Percentiles rank a stretch among this genome's conserved stretches.
Evolutionary conservation across 441 rosid species (phyloP).

Genomic region (Erodium moschatum): DNA sequence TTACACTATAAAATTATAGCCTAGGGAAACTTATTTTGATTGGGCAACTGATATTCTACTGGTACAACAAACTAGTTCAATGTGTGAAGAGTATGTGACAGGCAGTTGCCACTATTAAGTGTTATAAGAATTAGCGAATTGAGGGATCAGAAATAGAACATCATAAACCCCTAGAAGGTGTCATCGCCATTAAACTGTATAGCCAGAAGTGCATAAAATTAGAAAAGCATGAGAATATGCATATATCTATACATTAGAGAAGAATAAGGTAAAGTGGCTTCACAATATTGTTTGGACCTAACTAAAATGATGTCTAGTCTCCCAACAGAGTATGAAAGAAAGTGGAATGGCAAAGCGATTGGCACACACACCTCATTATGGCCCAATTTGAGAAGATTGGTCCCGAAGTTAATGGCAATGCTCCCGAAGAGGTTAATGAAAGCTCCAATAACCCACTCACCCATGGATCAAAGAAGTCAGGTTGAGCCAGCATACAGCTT

Average conservation of each 20-base stretch:
- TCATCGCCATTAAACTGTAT: not conserved
- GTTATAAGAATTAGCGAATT: not conserved
- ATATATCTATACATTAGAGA: not conserved
- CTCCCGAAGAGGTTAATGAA: constrained; percentile 87
- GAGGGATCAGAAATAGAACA: not conserved
- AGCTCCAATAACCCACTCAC: constrained; percentile 98
- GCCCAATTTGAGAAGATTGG: constrained; percentile 94
- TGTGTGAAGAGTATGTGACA: not conserved
- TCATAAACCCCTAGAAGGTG: not conserved
- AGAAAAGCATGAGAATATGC: not conserved
- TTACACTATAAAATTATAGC: not conserved
- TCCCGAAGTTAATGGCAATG: constrained; percentile 94
- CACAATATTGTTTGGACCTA: not conserved
- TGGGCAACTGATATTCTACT: not conserved
- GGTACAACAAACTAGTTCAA: not conserved
- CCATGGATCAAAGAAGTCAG: constrained; percentile 52
- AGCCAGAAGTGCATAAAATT: too few species aligned
- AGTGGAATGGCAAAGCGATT: not conserved
- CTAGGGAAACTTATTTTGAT: not conserved
- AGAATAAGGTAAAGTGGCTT: not conserved
- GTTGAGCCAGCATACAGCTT: constrained; percentile 30
- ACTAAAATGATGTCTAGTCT: constrained; percentile 5
- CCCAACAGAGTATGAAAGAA: not conserved
- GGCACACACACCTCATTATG: constrained; percentile 60
- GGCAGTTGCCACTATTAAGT: not conserved